Conservation (phyloP, 805 yeast species). For the Suhomyces sp. region DNA sequence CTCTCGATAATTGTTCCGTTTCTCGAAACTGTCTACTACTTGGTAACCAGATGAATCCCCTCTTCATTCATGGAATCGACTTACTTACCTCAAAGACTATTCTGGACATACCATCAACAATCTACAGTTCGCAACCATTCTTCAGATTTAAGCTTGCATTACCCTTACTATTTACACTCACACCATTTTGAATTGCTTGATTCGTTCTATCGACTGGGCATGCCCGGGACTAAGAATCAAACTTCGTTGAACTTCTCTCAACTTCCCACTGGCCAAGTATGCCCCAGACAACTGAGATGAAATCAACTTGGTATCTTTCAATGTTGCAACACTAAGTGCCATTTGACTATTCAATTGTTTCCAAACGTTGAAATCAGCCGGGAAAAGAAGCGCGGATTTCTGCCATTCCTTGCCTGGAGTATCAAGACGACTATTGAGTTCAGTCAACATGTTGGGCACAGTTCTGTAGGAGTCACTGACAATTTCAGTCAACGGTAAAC, state of each 20-base stretch:
- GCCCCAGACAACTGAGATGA: constrained; percentile 53
- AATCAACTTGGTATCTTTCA: constrained; percentile 49
- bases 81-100: too few relatives aligned
- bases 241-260: constrained; percentile 66
- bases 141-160: too few relatives aligned
- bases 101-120: too few relatives aligned
- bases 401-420: constrained; percentile 50
- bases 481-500: constrained; percentile 46
- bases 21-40: too few relatives aligned
- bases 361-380: constrained; percentile 72
- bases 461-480: constrained; percentile 50
- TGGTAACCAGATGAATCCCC: too few relatives aligned
- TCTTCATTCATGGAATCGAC: too few relatives aligned
- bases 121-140: too few relatives aligned
- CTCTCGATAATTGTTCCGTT: too few relatives aligned
- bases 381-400: constrained; percentile 70
- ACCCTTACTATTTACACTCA: too few relatives aligned
- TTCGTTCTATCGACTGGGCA: too few relatives aligned
- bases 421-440: constrained; percentile 46
- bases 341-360: constrained; percentile 52
- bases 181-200: too few relatives aligned
- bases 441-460: constrained; percentile 58
- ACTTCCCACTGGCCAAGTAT: constrained; percentile 45
- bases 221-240: constrained; percentile 57
- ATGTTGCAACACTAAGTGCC: constrained; percentile 58